phyloP scores from a whole-genome alignment of 106 monocot species.

The Dendrobium chrysotoxum region DNA sequence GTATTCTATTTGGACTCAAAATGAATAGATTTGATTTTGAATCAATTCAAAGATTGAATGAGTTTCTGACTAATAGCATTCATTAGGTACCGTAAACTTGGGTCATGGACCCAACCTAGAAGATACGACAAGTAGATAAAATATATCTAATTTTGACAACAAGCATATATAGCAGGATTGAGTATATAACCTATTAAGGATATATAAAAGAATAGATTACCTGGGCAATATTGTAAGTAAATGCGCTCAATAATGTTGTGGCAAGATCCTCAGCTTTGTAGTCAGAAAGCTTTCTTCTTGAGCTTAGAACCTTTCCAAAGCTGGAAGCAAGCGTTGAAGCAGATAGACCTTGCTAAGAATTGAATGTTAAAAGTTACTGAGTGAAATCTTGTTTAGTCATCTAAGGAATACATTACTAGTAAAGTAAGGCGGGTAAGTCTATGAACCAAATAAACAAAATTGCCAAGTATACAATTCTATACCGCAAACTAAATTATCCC shows the following conservation, averaged over 20 bases:
- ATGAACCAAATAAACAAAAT: not conserved
- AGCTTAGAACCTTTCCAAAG: constrained; percentile 65
- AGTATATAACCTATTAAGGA: not conserved
- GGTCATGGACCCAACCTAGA: not conserved
- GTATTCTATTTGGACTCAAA: not conserved
- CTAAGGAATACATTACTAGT: not conserved
- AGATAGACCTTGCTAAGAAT: constrained; percentile 63
- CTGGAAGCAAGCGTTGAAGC: constrained; percentile 81
- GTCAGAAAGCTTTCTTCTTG: constrained; percentile 51
- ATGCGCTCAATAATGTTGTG: constrained; percentile 59
- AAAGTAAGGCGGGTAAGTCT: not conserved
- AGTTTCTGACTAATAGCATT: not conserved
- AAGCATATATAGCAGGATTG: not conserved
- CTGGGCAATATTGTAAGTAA: constrained; percentile 80
- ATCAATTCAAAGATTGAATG: not conserved
- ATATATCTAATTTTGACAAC: not conserved
- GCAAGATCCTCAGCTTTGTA: constrained; percentile 70
- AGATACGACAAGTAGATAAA: not conserved
- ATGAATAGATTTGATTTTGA: not conserved
- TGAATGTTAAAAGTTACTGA: not conserved
- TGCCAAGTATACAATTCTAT: not conserved
- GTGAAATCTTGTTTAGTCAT: not conserved
- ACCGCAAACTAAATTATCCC: not conserved
- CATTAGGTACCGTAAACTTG: not conserved
- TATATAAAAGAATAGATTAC: constrained; percentile 23